Conservation (phyloP, 306 rosid species). For the Vigna angularis region DNA sequence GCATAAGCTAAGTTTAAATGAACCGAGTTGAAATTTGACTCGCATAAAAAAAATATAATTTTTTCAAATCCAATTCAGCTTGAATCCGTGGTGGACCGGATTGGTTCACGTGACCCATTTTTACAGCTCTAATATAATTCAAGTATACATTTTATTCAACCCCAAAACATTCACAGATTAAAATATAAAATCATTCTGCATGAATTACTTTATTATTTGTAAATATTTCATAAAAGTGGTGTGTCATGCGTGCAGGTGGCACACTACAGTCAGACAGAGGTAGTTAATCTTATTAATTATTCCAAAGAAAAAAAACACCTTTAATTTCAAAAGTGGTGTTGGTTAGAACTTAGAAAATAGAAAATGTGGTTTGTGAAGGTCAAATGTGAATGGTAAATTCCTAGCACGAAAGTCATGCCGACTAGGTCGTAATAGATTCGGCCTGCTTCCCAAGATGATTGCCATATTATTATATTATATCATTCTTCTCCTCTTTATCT, state of each 20-base stretch:
- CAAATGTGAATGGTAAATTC: slow-evolving; percentile 26
- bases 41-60: too few relatives aligned
- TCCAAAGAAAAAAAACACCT: neutral
- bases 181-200: neutral
- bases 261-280: neutral
- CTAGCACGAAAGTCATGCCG: slow-evolving; percentile 11
- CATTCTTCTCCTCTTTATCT: neutral
- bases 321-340: neutral
- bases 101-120: too few relatives aligned
- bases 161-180: too few relatives aligned
- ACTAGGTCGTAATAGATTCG: neutral
- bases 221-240: neutral
- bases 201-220: neutral
- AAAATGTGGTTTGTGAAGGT: neutral
- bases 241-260: neutral
- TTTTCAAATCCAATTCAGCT: rapidly evolving
- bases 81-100: too few relatives aligned
- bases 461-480: neutral
- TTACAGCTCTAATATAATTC: too few relatives aligned
- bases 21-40: rapidly evolving
- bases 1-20: too few relatives aligned
- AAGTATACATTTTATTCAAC: too few relatives aligned
- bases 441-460: neutral
- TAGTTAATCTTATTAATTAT: neutral
- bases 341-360: neutral